Base-by-base conservation (phyloP, 495 filamentous ascomycete species). In the Cenococcum geophilum region DNA sequence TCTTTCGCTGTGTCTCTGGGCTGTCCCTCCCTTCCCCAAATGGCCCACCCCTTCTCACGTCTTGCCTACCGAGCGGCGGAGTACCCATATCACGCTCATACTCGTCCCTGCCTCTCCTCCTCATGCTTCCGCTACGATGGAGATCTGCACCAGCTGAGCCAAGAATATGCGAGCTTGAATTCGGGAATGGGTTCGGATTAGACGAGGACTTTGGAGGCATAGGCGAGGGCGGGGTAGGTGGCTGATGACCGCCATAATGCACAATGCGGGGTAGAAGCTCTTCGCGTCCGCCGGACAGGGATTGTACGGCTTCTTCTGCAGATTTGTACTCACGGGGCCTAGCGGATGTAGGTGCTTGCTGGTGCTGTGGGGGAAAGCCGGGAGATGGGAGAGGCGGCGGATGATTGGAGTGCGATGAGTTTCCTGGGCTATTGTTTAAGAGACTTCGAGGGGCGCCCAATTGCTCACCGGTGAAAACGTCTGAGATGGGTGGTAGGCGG, bases 191-290 rank as follows among this genome's bases (percentile, higher is more conserved):
- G 50, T 61, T 48, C 14, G 63, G 18, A 21, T 58, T 53, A 1
- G 60, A 66, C 34, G 59, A 42, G 27, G 51, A 58, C 50, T 68
- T 57, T 22, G 61, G 60, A 1, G 73, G 73, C 61, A 80, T 84
- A 37, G 93, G 93, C 25, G 91, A 95, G 23, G 93, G 93, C 22
- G 93, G 92, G 0, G 93, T 97, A 9, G 92, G 91, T 18, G 93
- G 92, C 68, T 89, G 88, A 63, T 89, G 86, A 35, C 92, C 89
- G 34, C 86, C 89, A 73, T 98, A 98, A 72, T 96, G 93, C 58
- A 98, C 89, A 61, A 97, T 86, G 67, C 90, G 89, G 12, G 93
- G 93, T 20, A 96, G 78, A 22, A 97, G 77, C 40, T 97, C 93
- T 59, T 95, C 89, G 52, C 93, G 85, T 16, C 93, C 93, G 57